A percentile compares a stretch with the other conserved stretches of the same genome.
These are phyloP conservation scores for Harrya chromipes DNA, from an alignment of 768 basidiomycete genomes.

Conservation along the genomic window DNA sequence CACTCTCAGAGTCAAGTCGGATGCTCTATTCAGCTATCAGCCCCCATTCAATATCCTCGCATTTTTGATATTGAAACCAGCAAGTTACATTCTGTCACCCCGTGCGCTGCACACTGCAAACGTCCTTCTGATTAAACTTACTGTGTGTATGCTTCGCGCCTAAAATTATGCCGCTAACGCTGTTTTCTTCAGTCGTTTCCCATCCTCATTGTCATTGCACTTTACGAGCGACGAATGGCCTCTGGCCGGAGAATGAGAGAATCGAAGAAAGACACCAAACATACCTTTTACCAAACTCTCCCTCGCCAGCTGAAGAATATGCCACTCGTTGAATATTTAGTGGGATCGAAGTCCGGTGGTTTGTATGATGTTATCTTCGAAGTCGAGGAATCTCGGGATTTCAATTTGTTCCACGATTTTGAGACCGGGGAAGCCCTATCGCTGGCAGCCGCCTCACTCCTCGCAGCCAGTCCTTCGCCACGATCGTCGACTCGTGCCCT, in stretches of 20 bases:
- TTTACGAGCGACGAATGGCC: constrained; percentile 75
- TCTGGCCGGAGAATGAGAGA: constrained; percentile 50
- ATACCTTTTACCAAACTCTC: constrained; percentile 58
- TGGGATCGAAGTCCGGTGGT: constrained; percentile 66
- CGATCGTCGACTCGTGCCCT: constrained; percentile 5
- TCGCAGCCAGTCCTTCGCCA: constrained; percentile 10
- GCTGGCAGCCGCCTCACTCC: constrained; percentile 4
- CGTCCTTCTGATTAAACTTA: constrained; percentile 81
- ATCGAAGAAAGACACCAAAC: constrained; percentile 49
- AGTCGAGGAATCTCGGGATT: constrained; percentile 49
- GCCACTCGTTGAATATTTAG: constrained; percentile 70
- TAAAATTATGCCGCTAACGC: neutral
- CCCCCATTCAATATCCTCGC: constrained; percentile 88
- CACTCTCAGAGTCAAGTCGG: constrained; percentile 69
- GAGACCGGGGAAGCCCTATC: constrained; percentile 27
- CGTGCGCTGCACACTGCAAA: constrained; percentile 79
- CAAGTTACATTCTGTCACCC: constrained; percentile 71
- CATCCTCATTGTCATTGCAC: constrained; percentile 66
- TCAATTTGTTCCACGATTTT: constrained; percentile 48
- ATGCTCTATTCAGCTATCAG: constrained; percentile 89
- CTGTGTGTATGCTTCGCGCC: constrained; percentile 42
- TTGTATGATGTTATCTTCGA: constrained; percentile 81
- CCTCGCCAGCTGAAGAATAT: constrained; percentile 71
- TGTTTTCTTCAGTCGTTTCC: constrained; percentile 58
- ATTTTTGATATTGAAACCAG: constrained; percentile 74